Evolutionary conservation across 2,329 filamentous ascomycete species (phyloP).

Genomic region (Paecilomyces niveus): DNA sequence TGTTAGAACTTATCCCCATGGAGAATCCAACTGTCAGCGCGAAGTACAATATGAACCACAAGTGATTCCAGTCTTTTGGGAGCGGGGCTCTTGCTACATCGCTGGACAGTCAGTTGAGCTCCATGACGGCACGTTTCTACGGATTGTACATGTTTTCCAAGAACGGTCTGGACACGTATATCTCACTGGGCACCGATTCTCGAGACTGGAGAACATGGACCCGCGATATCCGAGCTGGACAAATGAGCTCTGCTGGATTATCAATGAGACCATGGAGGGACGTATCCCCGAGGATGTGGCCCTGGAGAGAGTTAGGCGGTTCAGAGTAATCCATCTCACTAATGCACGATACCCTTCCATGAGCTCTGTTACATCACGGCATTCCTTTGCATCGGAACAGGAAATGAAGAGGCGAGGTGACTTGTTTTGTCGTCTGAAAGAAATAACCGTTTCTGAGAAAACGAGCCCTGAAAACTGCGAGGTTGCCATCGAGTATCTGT

Average conservation of each 20-base stretch:
- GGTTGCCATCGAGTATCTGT: conserved; percentile 22
- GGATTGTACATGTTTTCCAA: conserved; percentile 31
- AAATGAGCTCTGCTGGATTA: conserved; percentile 42
- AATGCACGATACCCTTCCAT: conserved; percentile 45
- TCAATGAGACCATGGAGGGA: conserved; percentile 25
- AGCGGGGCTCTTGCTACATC: conserved; percentile 16
- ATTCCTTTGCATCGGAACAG: not conserved
- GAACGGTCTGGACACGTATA: conserved; percentile 14
- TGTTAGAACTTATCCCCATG: not conserved
- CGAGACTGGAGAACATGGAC: conserved; percentile 22
- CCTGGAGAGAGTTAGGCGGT: conserved; percentile 28
- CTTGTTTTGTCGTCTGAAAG: conserved; percentile 28
- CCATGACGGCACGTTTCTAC: conserved; percentile 32
- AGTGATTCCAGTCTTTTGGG: conserved; percentile 9
- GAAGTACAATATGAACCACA: not conserved
- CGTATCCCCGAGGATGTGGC: conserved; percentile 32
- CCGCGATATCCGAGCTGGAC: conserved; percentile 28
- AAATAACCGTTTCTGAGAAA: conserved; percentile 12
- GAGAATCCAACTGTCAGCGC: not conserved
- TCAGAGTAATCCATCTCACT: conserved; percentile 46
- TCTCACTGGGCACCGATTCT: conserved; percentile 33
- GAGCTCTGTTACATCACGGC: conserved; percentile 17
- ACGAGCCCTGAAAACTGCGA: conserved; percentile 3
- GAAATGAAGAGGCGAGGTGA: conserved; percentile 22
- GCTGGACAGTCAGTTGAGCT: conserved; percentile 30